phyloP scores from a whole-genome alignment of 2,329 filamentous ascomycete species.

The Talaromyces amestolkiae region DNA sequence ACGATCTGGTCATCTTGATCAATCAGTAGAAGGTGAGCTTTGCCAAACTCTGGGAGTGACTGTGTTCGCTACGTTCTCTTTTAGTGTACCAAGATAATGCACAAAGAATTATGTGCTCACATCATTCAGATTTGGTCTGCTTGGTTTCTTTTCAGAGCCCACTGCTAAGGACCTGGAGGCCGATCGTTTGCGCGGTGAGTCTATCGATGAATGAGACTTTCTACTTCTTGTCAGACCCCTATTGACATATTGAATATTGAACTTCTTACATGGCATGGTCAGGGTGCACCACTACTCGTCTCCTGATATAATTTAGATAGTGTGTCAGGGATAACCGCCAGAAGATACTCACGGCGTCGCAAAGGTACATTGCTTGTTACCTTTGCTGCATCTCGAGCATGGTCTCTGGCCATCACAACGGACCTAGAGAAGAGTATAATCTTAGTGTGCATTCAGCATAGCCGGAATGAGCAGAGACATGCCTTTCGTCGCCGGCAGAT shows the following conservation, averaged over 20 bases:
- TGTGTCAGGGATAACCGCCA: background rate
- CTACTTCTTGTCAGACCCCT: background rate
- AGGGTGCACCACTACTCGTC: background rate
- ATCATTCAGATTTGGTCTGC: background rate
- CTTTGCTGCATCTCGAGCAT: slow-evolving; percentile 6
- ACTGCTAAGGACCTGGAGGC: background rate
- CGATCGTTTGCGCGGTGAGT: background rate
- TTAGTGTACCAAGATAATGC: too few species aligned
- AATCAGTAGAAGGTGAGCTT: slow-evolving; percentile 1
- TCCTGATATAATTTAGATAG: background rate
- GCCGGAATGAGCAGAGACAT: background rate
- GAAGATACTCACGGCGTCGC: slow-evolving; percentile 5
- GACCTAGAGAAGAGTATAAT: background rate
- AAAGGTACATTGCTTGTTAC: background rate
- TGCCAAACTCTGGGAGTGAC: background rate
- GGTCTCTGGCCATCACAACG: slow-evolving; percentile 8
- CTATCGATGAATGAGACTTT: background rate
- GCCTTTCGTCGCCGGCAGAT: slow-evolving; percentile 8
- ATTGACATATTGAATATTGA: too few species aligned
- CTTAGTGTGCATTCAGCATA: background rate
- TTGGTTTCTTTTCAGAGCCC: background rate
- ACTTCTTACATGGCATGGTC: background rate
- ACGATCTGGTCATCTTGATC: slow-evolving; percentile 8
- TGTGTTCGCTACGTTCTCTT: background rate
- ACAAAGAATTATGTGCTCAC: background rate